Base-by-base conservation (phyloP, 441 rosid species). In the Cnidoscolus chayamansa region DNA sequence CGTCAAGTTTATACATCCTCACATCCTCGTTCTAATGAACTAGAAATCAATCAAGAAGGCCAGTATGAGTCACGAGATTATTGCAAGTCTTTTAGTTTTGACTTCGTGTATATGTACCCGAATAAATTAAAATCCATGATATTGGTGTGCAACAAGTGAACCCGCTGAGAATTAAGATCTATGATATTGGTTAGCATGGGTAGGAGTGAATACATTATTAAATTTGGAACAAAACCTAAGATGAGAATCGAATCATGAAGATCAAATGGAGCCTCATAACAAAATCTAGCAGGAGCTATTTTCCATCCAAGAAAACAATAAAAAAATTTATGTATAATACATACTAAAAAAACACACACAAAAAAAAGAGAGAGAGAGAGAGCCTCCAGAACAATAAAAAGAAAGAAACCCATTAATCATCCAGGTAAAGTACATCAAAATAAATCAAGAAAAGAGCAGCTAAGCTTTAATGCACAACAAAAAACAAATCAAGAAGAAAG, bases 401-500 rank as follows among this genome's bases (percentile, higher is more conserved):
- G 54, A 63, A 31, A 12, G 1, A 35, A 32, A 64, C 31, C 32
- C 73, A 61, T 60, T 12, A 70, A 31, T 37, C 20, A 49, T 8
- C 30, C 8, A 37, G 16, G 7, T 4, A 20, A 59, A 58, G 55
- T 13, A 32, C 19, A 47, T 2, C 0, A 43, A 55, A 64, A 68
- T 1, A 64, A 59, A 71, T 65, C 51, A 45, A 20, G 11, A 60
- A 59, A 71, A 48, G 50, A 25, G 19, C 47, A 66, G 19, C 59
- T 7, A n/a, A 20, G 17, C 40, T 40, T 16, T 11, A 37, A 56
- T 45, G n/a, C 50, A 17, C 4, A 20, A 12, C 5, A 56, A n/a
- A 63, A 32, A 67, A 47, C 48, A 56, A 57, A 65, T 20, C 6
- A 75, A 35, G 25, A 54, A 59, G n/a, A 71, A 45, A 57, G 58